Conservation (phyloP, 1,139 yeast species). For the Saccharomyces hybrid region DNA sequence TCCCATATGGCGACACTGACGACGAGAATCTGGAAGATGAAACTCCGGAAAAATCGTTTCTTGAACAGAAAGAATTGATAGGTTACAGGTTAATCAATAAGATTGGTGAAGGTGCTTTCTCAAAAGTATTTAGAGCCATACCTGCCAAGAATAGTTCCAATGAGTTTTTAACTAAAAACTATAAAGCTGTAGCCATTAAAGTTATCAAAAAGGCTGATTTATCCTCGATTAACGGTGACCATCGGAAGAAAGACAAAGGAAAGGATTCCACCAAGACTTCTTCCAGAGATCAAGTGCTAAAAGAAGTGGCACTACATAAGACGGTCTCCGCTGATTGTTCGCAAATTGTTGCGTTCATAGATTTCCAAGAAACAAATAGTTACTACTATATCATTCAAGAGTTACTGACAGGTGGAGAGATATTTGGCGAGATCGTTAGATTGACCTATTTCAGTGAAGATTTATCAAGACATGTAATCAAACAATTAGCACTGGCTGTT, state of each 20-base stretch:
- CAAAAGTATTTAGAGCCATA: constrained; percentile 72
- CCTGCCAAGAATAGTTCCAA: constrained; percentile 10
- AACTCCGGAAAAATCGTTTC: constrained; percentile 16
- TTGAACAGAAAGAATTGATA: constrained; percentile 24
- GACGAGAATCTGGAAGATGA: constrained; percentile 1
- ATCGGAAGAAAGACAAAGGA: constrained; percentile 13
- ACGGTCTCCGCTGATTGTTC: constrained; percentile 42
- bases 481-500: constrained; percentile 77
- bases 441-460: constrained; percentile 86
- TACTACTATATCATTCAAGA: constrained; percentile 79
- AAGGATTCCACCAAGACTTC: constrained; percentile 18
- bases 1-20: constrained; percentile 5
- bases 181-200: constrained; percentile 47
- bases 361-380: constrained; percentile 59
- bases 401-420: constrained; percentile 86
- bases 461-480: constrained; percentile 73
- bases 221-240: constrained; percentile 7
- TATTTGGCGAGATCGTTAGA: constrained; percentile 87
- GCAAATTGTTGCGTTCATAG: constrained; percentile 63
- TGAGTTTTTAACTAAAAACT: constrained; percentile 7
- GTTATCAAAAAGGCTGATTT: constrained; percentile 67
- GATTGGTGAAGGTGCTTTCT: constrained; percentile 86
- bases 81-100: constrained; percentile 34
- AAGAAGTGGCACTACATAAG: constrained; percentile 65
- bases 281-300: constrained; percentile 43